Base-by-base conservation (phyloP, 352 stramenopile species). In the Pythium brassicae region DNA sequence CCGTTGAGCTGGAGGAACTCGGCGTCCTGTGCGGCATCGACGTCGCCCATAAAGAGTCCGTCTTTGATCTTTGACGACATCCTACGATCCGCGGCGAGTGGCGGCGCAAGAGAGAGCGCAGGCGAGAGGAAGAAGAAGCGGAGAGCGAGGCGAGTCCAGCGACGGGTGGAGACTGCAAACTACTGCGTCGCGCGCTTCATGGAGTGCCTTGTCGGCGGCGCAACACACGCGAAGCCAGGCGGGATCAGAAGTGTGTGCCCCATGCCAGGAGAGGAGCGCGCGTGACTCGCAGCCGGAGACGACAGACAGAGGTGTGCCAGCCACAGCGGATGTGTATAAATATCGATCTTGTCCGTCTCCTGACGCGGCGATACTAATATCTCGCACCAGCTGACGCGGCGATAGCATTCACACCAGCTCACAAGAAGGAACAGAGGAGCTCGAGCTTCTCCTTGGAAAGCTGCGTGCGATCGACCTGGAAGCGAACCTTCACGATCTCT, bases 31-130 rank as follows among this genome's bases (percentile, higher is more conserved):
- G 82, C 89, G n/a, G 86, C 84, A 47, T 97, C 87, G 22, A 92
- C 83, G 65, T 97, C 92, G 59, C 90, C 91, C 65, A 98, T 92
- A 72, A 98, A 97, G 47, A 98, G 77, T 9, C 88, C 88, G 73
- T 97, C 92, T 71, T 96, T 96, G 62, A 97, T 90, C 69, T 96
- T 96, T 32, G 89, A 96, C 57, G 91, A 95, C 89, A 97, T 97
- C 45, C 27, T 12, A 43, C 9, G 10, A 25, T 25, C 4, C 3
- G 17, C 22, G 22, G 43, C 23, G 46, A 42, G 17, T 19, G 45
- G 46, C n/a, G 2, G 19, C 34, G 29, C 37, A 39, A 39, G 23
- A 27, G 27, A 45, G 25, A 15, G 19, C 15, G 44, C 14, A 22
- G 22, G n/a, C 1, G 29, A 20, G 53, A 22, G 48, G 19, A 10